Evolutionary conservation across 176 grass and related monocot genomes (phyloP).

Genomic region (Triticum monococcum): DNA sequence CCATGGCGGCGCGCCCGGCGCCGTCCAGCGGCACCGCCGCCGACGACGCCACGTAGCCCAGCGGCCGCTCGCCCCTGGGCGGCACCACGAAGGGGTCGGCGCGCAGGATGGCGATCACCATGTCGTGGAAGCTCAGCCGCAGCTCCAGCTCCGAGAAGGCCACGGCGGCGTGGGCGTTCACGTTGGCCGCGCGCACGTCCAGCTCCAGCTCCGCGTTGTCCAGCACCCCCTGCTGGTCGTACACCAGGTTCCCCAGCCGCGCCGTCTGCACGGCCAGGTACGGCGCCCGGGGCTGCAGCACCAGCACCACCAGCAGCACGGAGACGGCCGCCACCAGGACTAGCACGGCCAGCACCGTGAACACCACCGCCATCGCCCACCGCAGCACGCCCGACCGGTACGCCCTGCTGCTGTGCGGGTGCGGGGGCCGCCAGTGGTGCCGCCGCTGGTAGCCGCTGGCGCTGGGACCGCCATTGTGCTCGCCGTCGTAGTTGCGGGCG

Average conservation of each 20-base stretch:
- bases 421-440: not conserved
- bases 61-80: conserved; percentile 24
- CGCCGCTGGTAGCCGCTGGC: not conserved
- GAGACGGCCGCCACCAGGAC: conserved; percentile 40
- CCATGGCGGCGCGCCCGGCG: conserved; percentile 39
- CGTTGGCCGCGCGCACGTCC: conserved; percentile 49
- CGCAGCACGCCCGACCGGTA: conserved; percentile 5
- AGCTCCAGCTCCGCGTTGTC: conserved; percentile 39
- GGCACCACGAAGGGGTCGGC: conserved; percentile 44
- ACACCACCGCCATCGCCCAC: conserved; percentile 48
- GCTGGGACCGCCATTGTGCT: too few species aligned
- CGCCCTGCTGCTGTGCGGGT: not conserved
- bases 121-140: conserved; percentile 42
- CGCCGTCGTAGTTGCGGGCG: not conserved
- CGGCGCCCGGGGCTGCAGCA: conserved; percentile 44
- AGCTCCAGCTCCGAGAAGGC: conserved; percentile 47
- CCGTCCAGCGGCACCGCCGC: conserved; percentile 39
- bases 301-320: conserved; percentile 41
- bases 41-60: conserved; percentile 55
- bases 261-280: conserved; percentile 48
- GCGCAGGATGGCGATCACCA: conserved; percentile 47
- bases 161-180: conserved; percentile 38
- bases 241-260: conserved; percentile 41
- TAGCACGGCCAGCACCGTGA: conserved; percentile 46
- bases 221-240: conserved; percentile 53